These are phyloP conservation scores for Clonostachys sp. DNA, from an alignment of 2,329 filamentous ascomycete species.

Conservation along the genomic window DNA sequence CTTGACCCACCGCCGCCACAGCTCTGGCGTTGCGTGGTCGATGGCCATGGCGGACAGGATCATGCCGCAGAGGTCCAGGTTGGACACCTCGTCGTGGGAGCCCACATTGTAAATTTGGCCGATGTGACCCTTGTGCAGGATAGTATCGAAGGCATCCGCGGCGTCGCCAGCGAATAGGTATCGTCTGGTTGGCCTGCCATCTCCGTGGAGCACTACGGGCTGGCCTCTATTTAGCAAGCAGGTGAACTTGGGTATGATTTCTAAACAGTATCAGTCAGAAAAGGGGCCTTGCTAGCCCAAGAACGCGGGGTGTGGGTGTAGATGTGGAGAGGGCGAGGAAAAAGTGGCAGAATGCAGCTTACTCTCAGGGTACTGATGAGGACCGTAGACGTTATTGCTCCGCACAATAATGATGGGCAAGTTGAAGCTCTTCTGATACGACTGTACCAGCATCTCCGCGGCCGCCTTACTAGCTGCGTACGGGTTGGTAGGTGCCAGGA, in stretches of 20 bases:
- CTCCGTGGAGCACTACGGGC: conserved; percentile 70
- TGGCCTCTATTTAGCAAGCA: conserved; percentile 63
- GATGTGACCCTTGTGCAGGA: conserved; percentile 70
- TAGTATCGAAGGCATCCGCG: conserved; percentile 78
- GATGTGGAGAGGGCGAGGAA: background rate
- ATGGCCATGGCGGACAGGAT: conserved; percentile 61
- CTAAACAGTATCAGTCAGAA: conserved; percentile 28
- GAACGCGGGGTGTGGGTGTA: too few species aligned
- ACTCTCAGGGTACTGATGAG: conserved; percentile 83
- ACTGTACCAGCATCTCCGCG: conserved; percentile 81
- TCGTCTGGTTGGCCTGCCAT: conserved; percentile 68
- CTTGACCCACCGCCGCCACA: conserved; percentile 62
- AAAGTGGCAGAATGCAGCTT: conserved; percentile 20
- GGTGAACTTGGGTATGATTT: conserved; percentile 81
- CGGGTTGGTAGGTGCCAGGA: conserved; percentile 75
- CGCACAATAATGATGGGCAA: conserved; percentile 75
- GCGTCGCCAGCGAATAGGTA: conserved; percentile 79
- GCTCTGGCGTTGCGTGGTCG: conserved; percentile 39
- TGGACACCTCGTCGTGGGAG: conserved; percentile 73
- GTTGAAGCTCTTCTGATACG: conserved; percentile 81
- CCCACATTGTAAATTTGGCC: conserved; percentile 82
- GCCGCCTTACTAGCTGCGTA: conserved; percentile 79
- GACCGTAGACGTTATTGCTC: conserved; percentile 82
- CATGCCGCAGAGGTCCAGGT: conserved; percentile 62
- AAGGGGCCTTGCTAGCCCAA: too few species aligned